A percentile compares a stretch with the other conserved stretches of the same genome.
Conservation (phyloP, 2,329 filamentous ascomycete genomes). For the Grosmannia penicillata region DNA sequence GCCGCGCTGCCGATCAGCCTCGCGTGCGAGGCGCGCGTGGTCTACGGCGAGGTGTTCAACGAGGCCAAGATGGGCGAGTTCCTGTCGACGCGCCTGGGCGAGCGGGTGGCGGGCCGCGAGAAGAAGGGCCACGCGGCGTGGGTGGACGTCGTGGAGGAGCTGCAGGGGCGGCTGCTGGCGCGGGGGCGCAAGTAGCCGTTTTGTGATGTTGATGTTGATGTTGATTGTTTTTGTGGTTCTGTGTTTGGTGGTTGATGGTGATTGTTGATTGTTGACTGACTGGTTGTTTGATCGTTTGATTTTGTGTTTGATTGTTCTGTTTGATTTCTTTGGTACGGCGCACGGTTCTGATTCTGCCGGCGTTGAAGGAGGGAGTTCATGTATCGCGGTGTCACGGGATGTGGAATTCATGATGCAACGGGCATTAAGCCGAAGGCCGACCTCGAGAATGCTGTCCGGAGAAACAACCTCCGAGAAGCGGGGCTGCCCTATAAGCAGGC, state of each 20-base stretch:
- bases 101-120: slow-evolving; percentile 12
- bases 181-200: slow-evolving; percentile 33
- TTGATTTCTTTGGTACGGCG: background rate
- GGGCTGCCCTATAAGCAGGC: too few relatives aligned
- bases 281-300: too few relatives aligned
- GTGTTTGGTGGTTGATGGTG: background rate
- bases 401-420: too few relatives aligned
- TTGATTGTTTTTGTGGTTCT: background rate
- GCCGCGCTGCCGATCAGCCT: slow-evolving; percentile 32
- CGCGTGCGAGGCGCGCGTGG: slow-evolving; percentile 41
- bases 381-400: too few relatives aligned
- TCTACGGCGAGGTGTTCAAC: slow-evolving; percentile 70
- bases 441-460: too few relatives aligned
- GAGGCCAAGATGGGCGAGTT: slow-evolving; percentile 63
- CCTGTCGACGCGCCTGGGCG: slow-evolving; percentile 37
- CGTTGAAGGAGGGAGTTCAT: too few relatives aligned
- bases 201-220: background rate
- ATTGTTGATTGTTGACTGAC: too few relatives aligned
- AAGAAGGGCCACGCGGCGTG: slow-evolving; percentile 22
- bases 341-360: too few relatives aligned
- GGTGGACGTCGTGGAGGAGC: slow-evolving; percentile 39
- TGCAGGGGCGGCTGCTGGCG: slow-evolving; percentile 39
- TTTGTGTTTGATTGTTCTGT: background rate
- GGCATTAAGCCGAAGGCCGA: too few relatives aligned
- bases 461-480: too few relatives aligned